Conservation (phyloP, 2,329 filamentous ascomycete species). For the Exophiala calicioides region DNA sequence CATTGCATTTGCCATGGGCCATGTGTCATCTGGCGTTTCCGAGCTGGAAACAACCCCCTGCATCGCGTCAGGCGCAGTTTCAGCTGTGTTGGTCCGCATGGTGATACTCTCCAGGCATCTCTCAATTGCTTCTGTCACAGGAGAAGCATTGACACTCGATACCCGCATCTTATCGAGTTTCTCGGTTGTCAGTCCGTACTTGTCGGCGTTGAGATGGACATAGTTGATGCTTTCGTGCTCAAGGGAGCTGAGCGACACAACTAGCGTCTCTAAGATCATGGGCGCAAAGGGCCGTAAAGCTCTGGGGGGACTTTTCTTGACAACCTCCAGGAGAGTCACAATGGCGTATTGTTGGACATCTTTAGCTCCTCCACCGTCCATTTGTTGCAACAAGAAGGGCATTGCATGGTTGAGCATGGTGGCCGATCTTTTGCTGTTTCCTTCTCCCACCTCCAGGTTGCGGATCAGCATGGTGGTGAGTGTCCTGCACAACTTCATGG, state of each 20-base stretch:
- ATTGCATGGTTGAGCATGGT: slow-evolving; percentile 84
- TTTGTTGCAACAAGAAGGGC: slow-evolving; percentile 83
- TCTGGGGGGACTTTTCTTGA: slow-evolving; percentile 79
- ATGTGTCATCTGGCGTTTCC: neutral
- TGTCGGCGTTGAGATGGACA: slow-evolving; percentile 81
- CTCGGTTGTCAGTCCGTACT: slow-evolving; percentile 81
- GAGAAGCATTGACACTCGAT: slow-evolving; percentile 77
- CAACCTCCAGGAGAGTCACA: slow-evolving; percentile 80
- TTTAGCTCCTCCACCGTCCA: slow-evolving; percentile 77
- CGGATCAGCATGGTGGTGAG: slow-evolving; percentile 84
- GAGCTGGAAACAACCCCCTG: slow-evolving; percentile 21
- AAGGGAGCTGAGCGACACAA: slow-evolving; percentile 80
- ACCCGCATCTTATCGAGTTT: slow-evolving; percentile 87
- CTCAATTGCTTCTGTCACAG: slow-evolving; percentile 89
- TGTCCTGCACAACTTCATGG: slow-evolving; percentile 76
- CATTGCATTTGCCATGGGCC: slow-evolving; percentile 67
- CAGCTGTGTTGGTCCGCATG: slow-evolving; percentile 50
- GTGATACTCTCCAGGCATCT: slow-evolving; percentile 84
- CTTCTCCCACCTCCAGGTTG: slow-evolving; percentile 76
- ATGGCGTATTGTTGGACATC: slow-evolving; percentile 84
- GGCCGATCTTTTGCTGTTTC: slow-evolving; percentile 63
- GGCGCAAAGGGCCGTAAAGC: slow-evolving; percentile 78
- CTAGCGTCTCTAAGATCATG: slow-evolving; percentile 74
- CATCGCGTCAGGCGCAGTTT: slow-evolving; percentile 18
- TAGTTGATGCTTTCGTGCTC: slow-evolving; percentile 91